Percentiles rank a stretch among this genome's conserved stretches.
Evolutionary conservation across 2,329 filamentous ascomycete genomes (phyloP).

Genomic region (Aspergillus ibericus): DNA sequence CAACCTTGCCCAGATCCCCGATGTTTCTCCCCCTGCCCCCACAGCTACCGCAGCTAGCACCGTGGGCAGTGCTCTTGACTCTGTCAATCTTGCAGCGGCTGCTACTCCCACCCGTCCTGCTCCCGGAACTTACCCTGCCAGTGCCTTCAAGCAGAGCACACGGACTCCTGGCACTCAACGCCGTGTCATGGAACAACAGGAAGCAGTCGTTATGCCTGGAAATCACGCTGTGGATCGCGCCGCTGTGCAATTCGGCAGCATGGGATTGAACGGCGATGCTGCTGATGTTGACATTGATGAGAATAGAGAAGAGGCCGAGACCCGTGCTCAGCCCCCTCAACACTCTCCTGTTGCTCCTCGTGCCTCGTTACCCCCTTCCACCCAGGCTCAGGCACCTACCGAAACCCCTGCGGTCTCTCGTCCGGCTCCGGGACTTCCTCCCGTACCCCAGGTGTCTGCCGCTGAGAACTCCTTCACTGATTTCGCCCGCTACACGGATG

Average conservation of each 20-base stretch:
- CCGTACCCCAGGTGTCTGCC: constrained; percentile 57
- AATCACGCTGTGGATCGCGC: constrained; percentile 93
- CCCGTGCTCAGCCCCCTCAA: constrained; percentile 85
- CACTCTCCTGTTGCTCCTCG: constrained; percentile 88
- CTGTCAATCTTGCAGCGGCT: constrained; percentile 58
- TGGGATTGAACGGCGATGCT: constrained; percentile 75
- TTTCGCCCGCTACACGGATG: constrained; percentile 56
- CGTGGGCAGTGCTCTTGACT: constrained; percentile 80
- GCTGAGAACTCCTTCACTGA: constrained; percentile 50
- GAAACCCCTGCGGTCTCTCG: constrained; percentile 53
- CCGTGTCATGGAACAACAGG: constrained; percentile 88
- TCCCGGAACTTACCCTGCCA: constrained; percentile 74
- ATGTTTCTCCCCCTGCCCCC: constrained; percentile 72
- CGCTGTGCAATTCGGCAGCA: constrained; percentile 93
- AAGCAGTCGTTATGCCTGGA: constrained; percentile 96
- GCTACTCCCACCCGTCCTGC: constrained; percentile 57
- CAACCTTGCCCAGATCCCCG: constrained; percentile 88
- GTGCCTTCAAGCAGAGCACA: constrained; percentile 71
- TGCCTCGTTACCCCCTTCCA: constrained; percentile 75
- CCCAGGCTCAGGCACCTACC: constrained; percentile 37
- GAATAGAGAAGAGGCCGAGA: constrained; percentile 92
- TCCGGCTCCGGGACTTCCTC: constrained; percentile 62
- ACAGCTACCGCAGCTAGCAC: constrained; percentile 88
- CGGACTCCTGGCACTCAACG: constrained; percentile 81
- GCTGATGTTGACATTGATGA: constrained; percentile 73